Base-by-base conservation (phyloP, 345 rosid species). In the Rhodamnia argentea region DNA sequence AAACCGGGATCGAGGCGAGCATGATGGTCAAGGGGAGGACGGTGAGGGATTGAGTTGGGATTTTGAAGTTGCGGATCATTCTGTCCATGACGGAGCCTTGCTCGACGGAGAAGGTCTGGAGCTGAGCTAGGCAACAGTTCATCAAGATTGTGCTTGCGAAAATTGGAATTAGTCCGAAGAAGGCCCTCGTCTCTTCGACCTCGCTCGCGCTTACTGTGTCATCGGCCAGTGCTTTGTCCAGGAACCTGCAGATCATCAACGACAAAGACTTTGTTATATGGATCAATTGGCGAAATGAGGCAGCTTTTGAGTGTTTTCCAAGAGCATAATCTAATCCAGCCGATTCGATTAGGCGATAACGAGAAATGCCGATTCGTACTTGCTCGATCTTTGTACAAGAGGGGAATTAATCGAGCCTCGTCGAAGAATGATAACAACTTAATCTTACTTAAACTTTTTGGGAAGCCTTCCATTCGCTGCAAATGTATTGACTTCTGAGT, bases 91-190 rank as follows among this genome's bases (percentile, higher is more conserved):
- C 42, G 87, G 83, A 47, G 87, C 94, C 95, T 91, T 93, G 96
- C 84, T 90, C 87, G 53, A 93, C 93, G 12, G 96, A 91, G 87
- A 93, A 93, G 57, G 96, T 95, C 54, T 84, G 87, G 9, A 95
- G 89, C 83, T 93, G 95, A 40, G 96, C 95, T 7, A 93, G 78
- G 89, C 95, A 94, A 56, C 94, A 91, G 86, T 88, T 94, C 95
- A 91, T 91, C 91, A 91, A 82, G 88, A 95, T 93, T n/a, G 95
- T 93, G 93, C 93, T 88, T 3, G 29, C 90, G 52, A 93, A 95
- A 42, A 94, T 92, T 18, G 98, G 98, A 83, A 86, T 86, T 42
- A 95, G 90, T 57, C 93, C 91, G 9, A 92, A 75, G 89, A 94
- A 91, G 23, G 90, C 87, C 89, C 86, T 91, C 86, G 93, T 87